phyloP scores from a whole-genome alignment of 2,329 filamentous ascomycete genomes.

The Aspergillus ibericus region DNA sequence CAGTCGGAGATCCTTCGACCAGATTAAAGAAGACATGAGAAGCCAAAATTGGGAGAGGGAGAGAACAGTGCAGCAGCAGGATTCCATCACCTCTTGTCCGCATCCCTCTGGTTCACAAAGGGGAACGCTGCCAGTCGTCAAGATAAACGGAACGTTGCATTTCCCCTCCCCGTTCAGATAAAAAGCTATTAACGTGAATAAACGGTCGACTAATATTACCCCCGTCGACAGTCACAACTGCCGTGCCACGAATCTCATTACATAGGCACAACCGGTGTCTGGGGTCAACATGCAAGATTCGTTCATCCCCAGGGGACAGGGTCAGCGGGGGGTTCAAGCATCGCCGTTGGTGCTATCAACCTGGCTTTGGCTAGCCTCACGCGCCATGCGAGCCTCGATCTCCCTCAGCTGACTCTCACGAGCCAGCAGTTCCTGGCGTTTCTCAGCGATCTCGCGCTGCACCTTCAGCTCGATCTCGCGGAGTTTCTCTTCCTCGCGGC shows the following conservation, averaged over 20 bases:
- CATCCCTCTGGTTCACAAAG: slow-evolving; percentile 8
- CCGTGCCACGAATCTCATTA: slow-evolving; percentile 37
- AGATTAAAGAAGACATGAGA: slow-evolving; percentile 22
- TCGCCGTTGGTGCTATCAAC: slow-evolving; percentile 37
- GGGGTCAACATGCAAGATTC: slow-evolving; percentile 25
- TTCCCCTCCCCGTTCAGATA: slow-evolving; percentile 28
- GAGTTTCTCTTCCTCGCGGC: slow-evolving; percentile 98
- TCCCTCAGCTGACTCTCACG: slow-evolving; percentile 98
- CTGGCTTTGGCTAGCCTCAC: slow-evolving; percentile 63
- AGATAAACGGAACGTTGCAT: slow-evolving; percentile 31
- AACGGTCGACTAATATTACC: slow-evolving; percentile 40
- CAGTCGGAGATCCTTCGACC: slow-evolving; percentile 18
- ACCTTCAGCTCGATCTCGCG: slow-evolving; percentile 99
- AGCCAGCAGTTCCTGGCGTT: slow-evolving; percentile 95
- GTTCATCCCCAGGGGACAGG: slow-evolving; percentile 29
- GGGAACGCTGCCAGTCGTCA: slow-evolving; percentile 25
- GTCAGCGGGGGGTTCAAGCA: slow-evolving; percentile 33
- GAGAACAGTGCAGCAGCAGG: slow-evolving; percentile 17
- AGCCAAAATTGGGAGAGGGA: slow-evolving; percentile 21
- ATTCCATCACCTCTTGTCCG: slow-evolving; percentile 17
- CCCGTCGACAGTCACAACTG: slow-evolving; percentile 38
- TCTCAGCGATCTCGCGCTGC: slow-evolving; percentile 99
- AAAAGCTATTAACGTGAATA: slow-evolving; percentile 45
- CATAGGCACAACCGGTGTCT: slow-evolving; percentile 38
- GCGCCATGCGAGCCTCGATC: slow-evolving; percentile 96